Base-by-base conservation (phyloP, 805 yeast genomes). In the Saccharomyces jurei region DNA sequence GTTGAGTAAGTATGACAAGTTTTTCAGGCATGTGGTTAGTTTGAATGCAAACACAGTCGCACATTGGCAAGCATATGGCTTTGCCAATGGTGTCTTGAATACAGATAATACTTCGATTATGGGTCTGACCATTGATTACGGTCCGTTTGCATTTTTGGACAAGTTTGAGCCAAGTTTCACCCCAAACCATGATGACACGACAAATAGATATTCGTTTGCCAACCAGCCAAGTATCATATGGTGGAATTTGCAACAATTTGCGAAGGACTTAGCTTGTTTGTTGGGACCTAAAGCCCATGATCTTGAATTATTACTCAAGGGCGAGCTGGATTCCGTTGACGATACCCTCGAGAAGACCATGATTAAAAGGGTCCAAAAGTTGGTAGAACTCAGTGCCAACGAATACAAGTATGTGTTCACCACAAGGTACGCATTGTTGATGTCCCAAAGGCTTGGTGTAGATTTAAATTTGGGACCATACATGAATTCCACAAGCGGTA, bases 61-160 rank as follows among this genome's bases (percentile, higher is more conserved):
- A 1, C 75, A 79, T 59, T 89, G 96, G 89, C 97, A 92, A 66
- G 79, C 86, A 0, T 92, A 90, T 70, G 98, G 97, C 2, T 91
- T 92, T 63, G 69, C 91, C 60, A 94, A 92, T 64, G 99, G 99
- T 13, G 98, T 94, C 4, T 74, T 94, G 54, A 92, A 92, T 68
- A 91, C 98, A 0, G 99, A 92, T 66, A 92, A 92, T 66, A 89
- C 97, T 0, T 88, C 96, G 0, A 77, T 92, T n/a, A 64, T 86
- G 48, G 99, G 99, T 0, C 73, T 90, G 10, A 81, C 96, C 0
- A 80, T 94, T 70, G 99, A 92, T 70, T 94, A 86, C 69, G 99
- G 98, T 2, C 98, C 99, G 0, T 94, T 88, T 72, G 87, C 95
- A 21, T 86, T 90, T 56, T 79, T 91, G 86, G 97, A 91, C 65